Base-by-base conservation (phyloP, 2,329 filamentous ascomycete species). In the Scolecobasidium constrictum region DNA sequence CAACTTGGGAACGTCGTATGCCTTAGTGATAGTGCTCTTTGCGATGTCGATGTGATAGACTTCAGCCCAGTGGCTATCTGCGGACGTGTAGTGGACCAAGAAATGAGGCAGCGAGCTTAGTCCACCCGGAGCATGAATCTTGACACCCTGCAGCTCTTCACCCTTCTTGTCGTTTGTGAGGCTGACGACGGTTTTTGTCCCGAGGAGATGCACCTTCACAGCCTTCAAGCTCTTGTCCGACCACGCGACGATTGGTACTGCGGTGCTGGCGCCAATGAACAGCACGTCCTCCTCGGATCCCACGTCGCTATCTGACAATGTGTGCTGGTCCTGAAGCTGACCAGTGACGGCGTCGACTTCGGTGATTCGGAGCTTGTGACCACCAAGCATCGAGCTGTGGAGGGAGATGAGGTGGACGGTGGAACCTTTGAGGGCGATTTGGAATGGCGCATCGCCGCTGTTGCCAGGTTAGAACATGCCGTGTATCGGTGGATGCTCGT, bases 11-110 rank as follows among this genome's bases (percentile, higher is more conserved):
- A 96, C 69, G 20, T 81, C 77, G 58, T 94, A 94, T 1, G 82
- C 82, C 58, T 85, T 86, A n/a, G 71, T 73, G 20, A 90, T 72
- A 15, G 72, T 73, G 42, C 71, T 75, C 46, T 71, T 80, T 63
- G 81, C 81, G 40, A 85, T 61, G 51, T 94, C 75, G 46, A 93
- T 73, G 53, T 94, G 86, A 56, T 82, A 95, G 21, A 96, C 81
- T 48, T 93, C 83, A 3, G 83, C 90, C 68, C 83, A 86, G 56
- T 88, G 84, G 15, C 78, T 78, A 3, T 67, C 67, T 26, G 69
- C 69, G 1, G 85, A 85, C 52, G 80, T 72, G 52, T 78, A 86
- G 52, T 94, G 84, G 4, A 94, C 83, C 22, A 95, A 67, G 65
- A 95, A 93, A 64, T 94, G 86, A 28, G 86, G 71, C 36, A 78